These are phyloP conservation scores for Entomortierella lignicola DNA, from an alignment of 192 early-diverging fungal genomes.

Conservation along the genomic window DNA sequence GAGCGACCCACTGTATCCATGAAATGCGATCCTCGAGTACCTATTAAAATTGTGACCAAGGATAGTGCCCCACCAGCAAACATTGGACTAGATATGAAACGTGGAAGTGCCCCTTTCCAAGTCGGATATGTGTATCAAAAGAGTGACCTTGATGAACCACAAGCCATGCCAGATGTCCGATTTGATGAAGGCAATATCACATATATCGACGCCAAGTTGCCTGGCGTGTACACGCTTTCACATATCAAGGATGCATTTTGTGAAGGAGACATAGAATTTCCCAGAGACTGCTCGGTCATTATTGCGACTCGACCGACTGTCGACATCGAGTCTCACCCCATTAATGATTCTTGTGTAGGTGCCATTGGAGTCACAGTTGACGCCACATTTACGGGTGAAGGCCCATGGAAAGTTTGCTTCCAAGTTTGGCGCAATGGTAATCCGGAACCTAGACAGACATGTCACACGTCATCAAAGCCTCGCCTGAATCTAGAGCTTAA, in stretches of 20 bases:
- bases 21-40: constrained; percentile 29
- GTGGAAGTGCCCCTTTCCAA: constrained; percentile 25
- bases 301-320: constrained; percentile 34
- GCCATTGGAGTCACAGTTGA: constrained; percentile 45
- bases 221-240: constrained; percentile 41
- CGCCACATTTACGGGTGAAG: constrained; percentile 51
- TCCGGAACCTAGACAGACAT: constrained; percentile 6
- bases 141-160: constrained; percentile 37
- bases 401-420: constrained; percentile 44
- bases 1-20: constrained; percentile 25
- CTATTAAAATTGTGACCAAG: constrained; percentile 38
- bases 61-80: constrained; percentile 4
- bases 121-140: constrained; percentile 42
- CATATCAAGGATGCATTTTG: constrained; percentile 36
- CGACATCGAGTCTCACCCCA: constrained; percentile 27
- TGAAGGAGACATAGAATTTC: constrained; percentile 27
- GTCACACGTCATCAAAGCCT: constrained; percentile 29
- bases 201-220: constrained; percentile 18
- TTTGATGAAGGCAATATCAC: background rate
- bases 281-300: constrained; percentile 36
- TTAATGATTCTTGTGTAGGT: constrained; percentile 44
- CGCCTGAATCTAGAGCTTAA: constrained; percentile 42
- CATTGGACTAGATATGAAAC: constrained; percentile 25
- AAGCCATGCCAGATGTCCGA: constrained; percentile 30
- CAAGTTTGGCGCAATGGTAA: constrained; percentile 28